Evolutionary conservation across 345 rosid species (phyloP).

Genomic region (Linum trigynum): DNA sequence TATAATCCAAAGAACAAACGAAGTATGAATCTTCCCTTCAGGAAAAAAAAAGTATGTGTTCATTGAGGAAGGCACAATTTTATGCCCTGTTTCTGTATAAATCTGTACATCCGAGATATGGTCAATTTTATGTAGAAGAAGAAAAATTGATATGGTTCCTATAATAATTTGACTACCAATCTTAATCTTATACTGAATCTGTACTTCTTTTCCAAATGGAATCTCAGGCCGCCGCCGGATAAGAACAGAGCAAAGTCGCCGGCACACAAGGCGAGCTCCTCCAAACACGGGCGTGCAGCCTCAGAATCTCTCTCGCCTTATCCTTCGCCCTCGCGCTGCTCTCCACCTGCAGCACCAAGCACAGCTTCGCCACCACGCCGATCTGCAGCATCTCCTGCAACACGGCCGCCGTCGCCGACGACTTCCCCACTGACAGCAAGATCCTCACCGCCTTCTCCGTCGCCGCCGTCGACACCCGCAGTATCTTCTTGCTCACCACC

Average conservation of each 20-base stretch:
- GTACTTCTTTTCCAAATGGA: not conserved
- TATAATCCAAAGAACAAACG: no score
- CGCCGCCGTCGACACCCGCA: constrained; percentile 30
- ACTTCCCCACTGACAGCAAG: constrained; percentile 23
- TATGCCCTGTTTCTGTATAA: not conserved
- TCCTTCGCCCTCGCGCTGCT: constrained; percentile 24
- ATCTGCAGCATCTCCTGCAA: constrained; percentile 39
- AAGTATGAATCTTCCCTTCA: no score
- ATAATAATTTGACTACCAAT: not conserved
- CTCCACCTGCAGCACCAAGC: constrained; percentile 33
- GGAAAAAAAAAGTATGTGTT: no score
- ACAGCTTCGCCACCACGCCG: constrained; percentile 33
- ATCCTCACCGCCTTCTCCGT: constrained; percentile 39
- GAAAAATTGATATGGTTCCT: not conserved
- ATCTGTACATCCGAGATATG: not conserved
- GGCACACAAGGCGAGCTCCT: constrained; percentile 37
- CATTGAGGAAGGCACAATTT: no score
- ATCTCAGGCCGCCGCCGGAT: constrained; percentile 18
- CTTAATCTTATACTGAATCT: not conserved
- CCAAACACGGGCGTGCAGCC: constrained; percentile 33
- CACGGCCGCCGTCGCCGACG: constrained; percentile 24
- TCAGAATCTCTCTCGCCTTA: constrained; percentile 37
- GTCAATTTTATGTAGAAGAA: not conserved
- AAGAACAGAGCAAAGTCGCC: constrained; percentile 19
- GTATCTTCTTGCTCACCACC: constrained; percentile 35